phyloP scores from a whole-genome alignment of 176 grass and related monocot species.

The Miscanthus lutarioriparius region DNA sequence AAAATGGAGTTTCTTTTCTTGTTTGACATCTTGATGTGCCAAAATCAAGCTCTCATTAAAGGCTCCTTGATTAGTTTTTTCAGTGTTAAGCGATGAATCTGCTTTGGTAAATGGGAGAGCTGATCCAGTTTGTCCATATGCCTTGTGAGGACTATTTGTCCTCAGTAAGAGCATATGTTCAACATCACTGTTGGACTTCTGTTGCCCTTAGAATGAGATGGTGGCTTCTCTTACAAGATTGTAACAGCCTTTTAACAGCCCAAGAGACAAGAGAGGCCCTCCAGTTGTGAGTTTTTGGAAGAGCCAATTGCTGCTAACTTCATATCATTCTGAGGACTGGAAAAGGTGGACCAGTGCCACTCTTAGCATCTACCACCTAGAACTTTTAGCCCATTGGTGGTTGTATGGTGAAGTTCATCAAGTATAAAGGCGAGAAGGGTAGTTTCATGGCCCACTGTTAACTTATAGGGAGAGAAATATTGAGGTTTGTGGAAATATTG shows the following conservation, averaged over 20 bases:
- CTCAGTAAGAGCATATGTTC: constrained; percentile 42
- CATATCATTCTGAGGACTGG: constrained; percentile 18
- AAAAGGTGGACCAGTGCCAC: constrained; percentile 25
- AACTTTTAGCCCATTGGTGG: constrained; percentile 28
- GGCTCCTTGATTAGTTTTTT: constrained; percentile 32
- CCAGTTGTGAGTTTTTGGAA: constrained; percentile 36
- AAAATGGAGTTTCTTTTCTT: constrained; percentile 54
- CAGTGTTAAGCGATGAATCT: constrained; percentile 29
- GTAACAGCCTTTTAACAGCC: constrained; percentile 28
- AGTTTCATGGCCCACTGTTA: constrained; percentile 34
- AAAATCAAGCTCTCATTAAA: constrained; percentile 50
- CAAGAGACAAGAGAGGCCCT: constrained; percentile 42
- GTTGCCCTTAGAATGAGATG: constrained; percentile 38
- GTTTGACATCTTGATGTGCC: constrained; percentile 52
- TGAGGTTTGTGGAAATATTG: constrained; percentile 27
- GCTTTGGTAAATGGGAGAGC: constrained; percentile 20
- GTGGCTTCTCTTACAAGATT: constrained; percentile 29
- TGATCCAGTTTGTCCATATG: constrained; percentile 35
- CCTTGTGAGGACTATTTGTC: constrained; percentile 32
- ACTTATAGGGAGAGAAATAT: constrained; percentile 42
- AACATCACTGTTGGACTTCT: constrained; percentile 34
- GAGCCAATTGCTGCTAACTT: constrained; percentile 18
- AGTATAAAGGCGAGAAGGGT: constrained; percentile 26
- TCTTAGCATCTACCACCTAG: constrained; percentile 32
- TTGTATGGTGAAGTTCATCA: constrained; percentile 19